Percentiles rank a stretch among this genome's conserved stretches.
phyloP scores from a whole-genome alignment of 225 moss, liverwort and hornwort genomes.

The Climacium dendroides region DNA sequence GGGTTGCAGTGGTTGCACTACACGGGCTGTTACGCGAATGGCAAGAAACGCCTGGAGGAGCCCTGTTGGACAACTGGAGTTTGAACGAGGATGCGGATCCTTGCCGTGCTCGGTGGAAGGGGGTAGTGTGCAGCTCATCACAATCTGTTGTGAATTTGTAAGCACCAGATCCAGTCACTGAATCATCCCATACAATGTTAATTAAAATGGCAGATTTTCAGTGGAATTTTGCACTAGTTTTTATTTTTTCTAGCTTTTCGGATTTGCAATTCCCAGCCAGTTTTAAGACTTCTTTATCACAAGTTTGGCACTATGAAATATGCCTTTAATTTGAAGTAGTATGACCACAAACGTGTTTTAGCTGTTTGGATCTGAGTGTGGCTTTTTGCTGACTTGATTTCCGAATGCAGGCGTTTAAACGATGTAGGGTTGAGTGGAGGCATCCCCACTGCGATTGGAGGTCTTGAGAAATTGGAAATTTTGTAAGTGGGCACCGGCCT shows the following conservation, averaged over 20 bases:
- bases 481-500: neutral
- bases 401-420: neutral
- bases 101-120: conserved; percentile 10
- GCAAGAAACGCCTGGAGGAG: neutral
- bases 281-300: neutral
- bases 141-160: conserved; percentile 3
- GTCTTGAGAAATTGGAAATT: neutral
- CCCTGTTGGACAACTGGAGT: conserved; percentile 4
- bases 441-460: neutral
- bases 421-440: neutral
- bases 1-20: conserved; percentile 3
- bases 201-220: neutral
- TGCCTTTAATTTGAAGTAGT: neutral
- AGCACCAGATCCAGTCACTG: neutral
- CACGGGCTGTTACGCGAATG: conserved; percentile 3
- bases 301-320: neutral
- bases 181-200: neutral
- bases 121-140: neutral
- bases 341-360: neutral
- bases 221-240: neutral
- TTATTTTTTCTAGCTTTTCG: neutral
- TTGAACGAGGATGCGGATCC: conserved; percentile 18
- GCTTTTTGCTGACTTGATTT: neutral
- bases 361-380: neutral
- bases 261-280: neutral